Percentiles rank a stretch among this genome's conserved stretches.
phyloP scores from a whole-genome alignment of 1,139 yeast species.

The Geotrichum restrictum region DNA sequence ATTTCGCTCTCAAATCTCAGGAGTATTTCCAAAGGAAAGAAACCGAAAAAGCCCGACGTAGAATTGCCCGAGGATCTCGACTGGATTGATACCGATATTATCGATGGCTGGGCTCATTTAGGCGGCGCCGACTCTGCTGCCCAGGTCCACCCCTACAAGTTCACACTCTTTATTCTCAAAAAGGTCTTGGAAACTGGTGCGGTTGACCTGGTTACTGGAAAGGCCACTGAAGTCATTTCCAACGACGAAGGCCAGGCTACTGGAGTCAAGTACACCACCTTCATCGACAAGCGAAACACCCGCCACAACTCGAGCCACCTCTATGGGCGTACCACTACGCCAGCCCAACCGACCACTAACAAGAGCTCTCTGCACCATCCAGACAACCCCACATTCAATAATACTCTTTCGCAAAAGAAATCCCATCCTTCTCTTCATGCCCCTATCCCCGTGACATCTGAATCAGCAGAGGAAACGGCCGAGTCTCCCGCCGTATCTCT shows the following conservation, averaged over 20 bases:
- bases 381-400: constrained; percentile 21
- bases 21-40: constrained; percentile 17
- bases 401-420: background rate
- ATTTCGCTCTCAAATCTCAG: constrained; percentile 35
- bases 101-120: constrained; percentile 70
- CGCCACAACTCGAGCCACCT: constrained; percentile 44
- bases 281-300: constrained; percentile 53
- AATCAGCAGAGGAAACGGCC: background rate
- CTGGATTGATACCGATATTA: constrained; percentile 70
- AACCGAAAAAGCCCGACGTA: constrained; percentile 19
- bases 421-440: background rate
- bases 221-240: constrained; percentile 57
- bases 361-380: constrained; percentile 22
- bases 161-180: constrained; percentile 73
- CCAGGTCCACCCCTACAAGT: constrained; percentile 93
- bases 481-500: background rate
- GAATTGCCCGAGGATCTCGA: constrained; percentile 66
- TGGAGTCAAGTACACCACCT: constrained; percentile 26
- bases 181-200: constrained; percentile 81
- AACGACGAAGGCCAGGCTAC: constrained; percentile 28
- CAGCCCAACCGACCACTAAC: constrained; percentile 11
- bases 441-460: background rate
- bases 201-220: constrained; percentile 80
- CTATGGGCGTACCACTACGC: background rate
- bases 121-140: constrained; percentile 91